Percentiles rank a stretch among this genome's conserved stretches.
phyloP scores from a whole-genome alignment of 257 asterid genomes.

The Solanum peruvianum region DNA sequence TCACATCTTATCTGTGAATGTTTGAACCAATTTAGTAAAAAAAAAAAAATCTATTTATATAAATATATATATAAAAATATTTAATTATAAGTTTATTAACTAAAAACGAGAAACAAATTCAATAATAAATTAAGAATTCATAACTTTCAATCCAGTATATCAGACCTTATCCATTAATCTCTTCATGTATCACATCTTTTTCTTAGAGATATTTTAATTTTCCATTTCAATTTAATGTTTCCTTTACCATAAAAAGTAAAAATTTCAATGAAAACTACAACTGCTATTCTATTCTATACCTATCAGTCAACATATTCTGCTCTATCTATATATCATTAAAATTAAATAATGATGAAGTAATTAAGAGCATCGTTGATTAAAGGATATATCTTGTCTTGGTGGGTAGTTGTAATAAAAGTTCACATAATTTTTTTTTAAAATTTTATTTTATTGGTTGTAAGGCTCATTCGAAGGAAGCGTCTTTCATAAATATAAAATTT shows the following conservation, averaged over 20 bases:
- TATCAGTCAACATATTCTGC: neutral
- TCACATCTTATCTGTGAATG: neutral
- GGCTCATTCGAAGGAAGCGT: too few species aligned
- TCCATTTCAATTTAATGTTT: neutral
- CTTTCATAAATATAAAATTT: too few species aligned
- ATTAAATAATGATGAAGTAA: slow-evolving; percentile 5
- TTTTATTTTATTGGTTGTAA: too few species aligned
- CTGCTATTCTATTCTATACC: neutral
- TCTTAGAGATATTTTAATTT: neutral
- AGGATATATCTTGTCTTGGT: neutral
- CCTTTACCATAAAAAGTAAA: neutral
- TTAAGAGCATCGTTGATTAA: neutral
- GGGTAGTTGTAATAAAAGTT: neutral
- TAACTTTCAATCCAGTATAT: neutral
- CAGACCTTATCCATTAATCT: neutral
- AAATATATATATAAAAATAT: neutral
- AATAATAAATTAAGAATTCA: neutral
- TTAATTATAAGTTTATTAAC: neutral
- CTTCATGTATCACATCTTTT: neutral
- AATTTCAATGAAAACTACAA: neutral
- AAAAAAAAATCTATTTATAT: neutral
- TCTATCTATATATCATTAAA: neutral
- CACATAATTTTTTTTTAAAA: neutral
- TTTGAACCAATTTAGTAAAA: neutral
- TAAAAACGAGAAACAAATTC: neutral